A percentile compares a stretch with the other conserved stretches of the same genome.
phyloP scores from a whole-genome alignment of 768 basidiomycete genomes.

The Coprinellus micaceus region DNA sequence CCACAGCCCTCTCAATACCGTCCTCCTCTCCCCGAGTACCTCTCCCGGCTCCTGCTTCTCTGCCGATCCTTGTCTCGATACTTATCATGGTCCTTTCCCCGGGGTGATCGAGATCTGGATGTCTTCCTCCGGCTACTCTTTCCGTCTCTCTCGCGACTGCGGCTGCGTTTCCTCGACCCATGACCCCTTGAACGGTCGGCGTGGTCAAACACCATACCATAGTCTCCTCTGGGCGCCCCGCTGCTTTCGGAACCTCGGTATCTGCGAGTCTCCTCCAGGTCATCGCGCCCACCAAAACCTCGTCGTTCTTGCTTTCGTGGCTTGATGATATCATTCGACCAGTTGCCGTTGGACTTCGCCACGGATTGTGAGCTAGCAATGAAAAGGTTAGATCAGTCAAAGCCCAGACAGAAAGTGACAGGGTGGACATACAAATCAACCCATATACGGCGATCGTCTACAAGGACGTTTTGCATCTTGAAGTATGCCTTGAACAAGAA shows the following conservation, averaged over 20 bases:
- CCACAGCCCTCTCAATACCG: slow-evolving; percentile 14
- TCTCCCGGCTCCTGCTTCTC: slow-evolving; percentile 25
- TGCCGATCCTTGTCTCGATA: slow-evolving; percentile 27
- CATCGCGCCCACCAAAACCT: slow-evolving; percentile 65
- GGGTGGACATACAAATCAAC: slow-evolving; percentile 82
- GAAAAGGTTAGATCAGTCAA: too few relatives aligned
- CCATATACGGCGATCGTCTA: slow-evolving; percentile 98
- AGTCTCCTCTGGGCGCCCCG: slow-evolving; percentile 35
- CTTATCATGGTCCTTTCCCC: slow-evolving; percentile 18
- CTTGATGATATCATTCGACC: slow-evolving; percentile 75
- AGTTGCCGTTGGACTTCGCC: slow-evolving; percentile 73
- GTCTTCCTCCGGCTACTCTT: slow-evolving; percentile 3
- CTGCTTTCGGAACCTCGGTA: slow-evolving; percentile 51
- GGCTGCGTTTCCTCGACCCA: slow-evolving; percentile 41
- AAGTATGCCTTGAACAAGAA: slow-evolving; percentile 74
- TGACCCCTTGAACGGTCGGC: slow-evolving; percentile 40
- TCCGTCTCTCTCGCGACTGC: slow-evolving; percentile 43
- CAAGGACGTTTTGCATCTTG: slow-evolving; percentile 99
- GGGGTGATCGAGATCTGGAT: slow-evolving; percentile 36
- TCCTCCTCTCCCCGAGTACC: slow-evolving; percentile 20
- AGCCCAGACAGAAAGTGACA: slow-evolving; percentile 10
- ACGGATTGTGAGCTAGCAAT: slow-evolving; percentile 83
- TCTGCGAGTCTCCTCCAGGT: slow-evolving; percentile 67
- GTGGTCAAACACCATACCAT: slow-evolving; percentile 87
- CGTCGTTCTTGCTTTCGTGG: slow-evolving; percentile 35